Base-by-base conservation (phyloP, 352 stramenopile species). In the Thalassiosira delicatula region DNA sequence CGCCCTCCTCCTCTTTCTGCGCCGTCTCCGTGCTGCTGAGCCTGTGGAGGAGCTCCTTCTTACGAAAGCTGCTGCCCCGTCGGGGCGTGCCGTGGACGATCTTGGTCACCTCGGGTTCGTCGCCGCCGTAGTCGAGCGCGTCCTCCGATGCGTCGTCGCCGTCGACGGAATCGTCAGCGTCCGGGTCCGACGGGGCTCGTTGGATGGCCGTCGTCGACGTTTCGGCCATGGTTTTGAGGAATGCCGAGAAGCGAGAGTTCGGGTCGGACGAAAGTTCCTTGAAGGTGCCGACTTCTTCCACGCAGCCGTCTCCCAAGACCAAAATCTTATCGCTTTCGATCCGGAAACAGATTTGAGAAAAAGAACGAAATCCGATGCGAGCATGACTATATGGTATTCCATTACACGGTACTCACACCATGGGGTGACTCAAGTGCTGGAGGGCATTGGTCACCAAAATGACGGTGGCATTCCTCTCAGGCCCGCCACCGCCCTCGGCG, bases 391-490 rank as follows among this genome's bases (percentile, higher is more conserved):
- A n/a, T n/a, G n/a, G n/a, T n/a, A n/a, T n/a, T n/a, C n/a, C n/a
- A n/a, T n/a, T n/a, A n/a, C n/a, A n/a, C n/a, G n/a, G n/a, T n/a
- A 67, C 67, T 75, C 37, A 75, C 67, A 92, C 83, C 69, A 82
- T 83, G 11, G 79, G 72, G 35, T 88, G 46, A 29, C 93, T 91
- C 65, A 98, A 81, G 83, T 97, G 95, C 70, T 98, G 96, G 51
- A 98, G 89, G 33, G 96, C 97, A 85, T 98, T 97, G 17, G 98
- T 95, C 1, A 98, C 90, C 49, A 98, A 92, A 29, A 99, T 76
- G 0, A 97, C 91, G 9, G 94, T 97, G 37, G 77, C 51, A 62
- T 82, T 79, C 30, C 74, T 73, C 17, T 68, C 68, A 23, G 37
- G 29, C 74, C 96, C 95, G n/a, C n/a, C n/a, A n/a, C n/a, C n/a